Evolutionary conservation across 768 basidiomycete genomes (phyloP).

Genomic region (Panaeolus cyanescens): DNA sequence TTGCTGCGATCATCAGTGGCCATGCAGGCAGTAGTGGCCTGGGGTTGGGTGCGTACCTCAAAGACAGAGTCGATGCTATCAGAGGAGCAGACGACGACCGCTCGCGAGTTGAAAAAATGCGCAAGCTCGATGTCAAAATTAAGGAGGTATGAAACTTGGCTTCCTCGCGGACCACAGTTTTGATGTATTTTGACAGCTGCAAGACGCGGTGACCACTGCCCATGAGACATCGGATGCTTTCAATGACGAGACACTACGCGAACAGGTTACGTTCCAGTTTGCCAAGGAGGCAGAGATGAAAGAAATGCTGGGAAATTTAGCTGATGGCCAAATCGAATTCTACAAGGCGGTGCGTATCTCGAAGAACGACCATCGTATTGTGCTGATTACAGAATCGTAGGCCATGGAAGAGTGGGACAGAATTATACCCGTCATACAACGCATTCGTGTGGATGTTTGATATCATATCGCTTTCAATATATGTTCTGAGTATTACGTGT

Average conservation of each 20-base stretch:
- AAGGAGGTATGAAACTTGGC: slow-evolving; percentile 70
- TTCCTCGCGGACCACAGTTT: slow-evolving; percentile 1
- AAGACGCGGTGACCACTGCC: slow-evolving; percentile 94
- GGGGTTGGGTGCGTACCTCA: slow-evolving; percentile 85
- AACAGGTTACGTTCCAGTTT: slow-evolving; percentile 88
- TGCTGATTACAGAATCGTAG: slow-evolving; percentile 33
- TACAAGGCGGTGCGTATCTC: slow-evolving; percentile 67
- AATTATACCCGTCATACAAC: slow-evolving; percentile 90
- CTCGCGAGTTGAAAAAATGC: slow-evolving; percentile 90
- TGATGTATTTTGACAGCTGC: slow-evolving; percentile 55
- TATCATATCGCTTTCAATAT: slow-evolving; percentile 11
- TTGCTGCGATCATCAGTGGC: slow-evolving; percentile 88
- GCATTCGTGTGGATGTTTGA: slow-evolving; percentile 91
- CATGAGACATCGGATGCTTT: slow-evolving; percentile 97
- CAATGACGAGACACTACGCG: slow-evolving; percentile 90
- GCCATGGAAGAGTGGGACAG: slow-evolving; percentile 98
- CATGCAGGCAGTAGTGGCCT: slow-evolving; percentile 84
- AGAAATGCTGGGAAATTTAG: slow-evolving; percentile 85
- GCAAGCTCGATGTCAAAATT: slow-evolving; percentile 89
- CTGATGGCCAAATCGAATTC: slow-evolving; percentile 95
- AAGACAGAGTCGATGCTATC: slow-evolving; percentile 89
- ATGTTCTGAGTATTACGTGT: not conserved
- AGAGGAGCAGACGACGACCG: slow-evolving; percentile 93
- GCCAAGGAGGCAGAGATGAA: slow-evolving; percentile 97
- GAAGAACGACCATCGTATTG: slow-evolving; percentile 3